Conservation (phyloP, 805 yeast species). For the Wickerhamiella slavikovae region DNA sequence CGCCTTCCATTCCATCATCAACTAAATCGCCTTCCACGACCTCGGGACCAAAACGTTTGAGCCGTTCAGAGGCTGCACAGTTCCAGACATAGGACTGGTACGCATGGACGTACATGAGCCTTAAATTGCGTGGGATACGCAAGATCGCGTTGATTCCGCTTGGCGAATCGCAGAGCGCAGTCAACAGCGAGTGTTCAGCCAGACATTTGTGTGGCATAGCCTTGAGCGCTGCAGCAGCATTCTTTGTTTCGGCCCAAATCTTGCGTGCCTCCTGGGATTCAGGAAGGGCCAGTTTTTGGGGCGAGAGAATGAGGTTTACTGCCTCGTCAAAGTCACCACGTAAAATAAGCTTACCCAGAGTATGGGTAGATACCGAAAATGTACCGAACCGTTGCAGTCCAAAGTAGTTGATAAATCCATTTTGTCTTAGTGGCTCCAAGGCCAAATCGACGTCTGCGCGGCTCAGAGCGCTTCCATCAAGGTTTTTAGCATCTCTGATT, state of each 20-base stretch:
- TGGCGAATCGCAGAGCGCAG: constrained; percentile 31
- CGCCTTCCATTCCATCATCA: constrained; percentile 21
- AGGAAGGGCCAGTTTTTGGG: constrained; percentile 68
- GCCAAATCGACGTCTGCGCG: constrained; percentile 32
- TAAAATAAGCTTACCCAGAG: constrained; percentile 53
- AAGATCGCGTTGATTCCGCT: constrained; percentile 57
- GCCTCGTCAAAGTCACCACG: constrained; percentile 63
- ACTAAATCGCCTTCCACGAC: constrained; percentile 11
- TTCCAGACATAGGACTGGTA: constrained; percentile 97
- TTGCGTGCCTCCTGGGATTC: constrained; percentile 68
- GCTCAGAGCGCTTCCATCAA: constrained; percentile 21
- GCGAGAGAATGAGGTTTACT: constrained; percentile 56
- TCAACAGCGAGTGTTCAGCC: constrained; percentile 63
- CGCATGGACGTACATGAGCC: constrained; percentile 93
- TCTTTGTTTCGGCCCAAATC: constrained; percentile 54
- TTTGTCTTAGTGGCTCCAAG: constrained; percentile 31
- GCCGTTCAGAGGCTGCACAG: constrained; percentile 54
- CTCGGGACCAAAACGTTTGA: constrained; percentile 33
- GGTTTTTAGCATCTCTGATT: constrained; percentile 44
- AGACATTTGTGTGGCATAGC: constrained; percentile 74
- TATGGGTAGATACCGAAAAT: constrained; percentile 79
- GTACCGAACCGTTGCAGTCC: constrained; percentile 99
- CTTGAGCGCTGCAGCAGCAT: constrained; percentile 43
- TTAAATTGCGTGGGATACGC: constrained; percentile 77
- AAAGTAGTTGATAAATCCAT: constrained; percentile 81